Evolutionary conservation across 352 stramenopile genomes (phyloP), one percentile per base, ranked within the genome.

Genomic region (Globisporangium acanthophoron): DNA sequence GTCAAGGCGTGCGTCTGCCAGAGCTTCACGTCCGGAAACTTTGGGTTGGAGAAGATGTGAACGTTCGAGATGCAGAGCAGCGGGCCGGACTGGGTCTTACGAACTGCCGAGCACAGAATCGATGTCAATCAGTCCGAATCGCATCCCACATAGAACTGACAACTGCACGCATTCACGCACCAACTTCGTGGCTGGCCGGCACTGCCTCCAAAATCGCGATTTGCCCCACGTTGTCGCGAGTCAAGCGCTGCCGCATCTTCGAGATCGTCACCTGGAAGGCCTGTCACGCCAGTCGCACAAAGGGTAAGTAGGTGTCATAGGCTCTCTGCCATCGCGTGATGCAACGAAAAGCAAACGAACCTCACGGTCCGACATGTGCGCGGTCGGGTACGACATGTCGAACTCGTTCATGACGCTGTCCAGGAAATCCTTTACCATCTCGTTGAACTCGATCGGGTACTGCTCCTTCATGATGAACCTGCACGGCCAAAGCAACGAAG

Each of bases 1-100:
- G 96, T 54, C 4, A 98, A 71, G 52, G 88, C 83, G 48, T 87
- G 80, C 33, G 87, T 89, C 73, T 99, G 97, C 96, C 97, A 99
- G 29, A 99, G 84, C 78, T 99, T 99, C 41, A 99, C 96, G 73
- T 99, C 97, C 16, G 93, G 92, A 61, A 97, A 98, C 66, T 99
- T 97, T 50, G 97, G 97, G 73, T 99, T 98, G 49, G 92, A 98
- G 67, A 99, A 99, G 29, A 99, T 84, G 80, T 99, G 97, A 4
- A 98, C 98, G 65, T 99, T 99, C 1, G 94, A 80, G 58, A 99
- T 85, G 68, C 95, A 99, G 12, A 99, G 70, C 56, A 96, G 74
- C 43, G 74, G 74, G 3, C 64, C 87, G 24, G 66, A 78, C 51
- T 76, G 73, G n/a, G 70, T 62, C 56, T 80, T 85, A 29, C 77